Percentiles rank a stretch among this genome's conserved stretches.
Conservation (phyloP, 2,329 filamentous ascomycete species). For the Verticillium nubilum region DNA sequence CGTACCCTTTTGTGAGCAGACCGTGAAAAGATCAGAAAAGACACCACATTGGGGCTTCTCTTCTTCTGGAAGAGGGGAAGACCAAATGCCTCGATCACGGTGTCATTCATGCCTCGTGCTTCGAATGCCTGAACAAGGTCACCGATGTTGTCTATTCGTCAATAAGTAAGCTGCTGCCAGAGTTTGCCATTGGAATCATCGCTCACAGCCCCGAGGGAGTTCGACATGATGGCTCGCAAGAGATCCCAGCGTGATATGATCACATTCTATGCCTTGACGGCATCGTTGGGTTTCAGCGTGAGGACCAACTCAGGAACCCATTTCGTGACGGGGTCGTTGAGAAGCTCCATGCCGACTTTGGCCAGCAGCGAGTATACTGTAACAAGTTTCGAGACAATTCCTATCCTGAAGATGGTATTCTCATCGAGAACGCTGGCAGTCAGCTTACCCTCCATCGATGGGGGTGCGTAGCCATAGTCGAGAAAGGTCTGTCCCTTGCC, state of each 20-base stretch:
- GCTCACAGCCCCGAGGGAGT: slow-evolving; percentile 7
- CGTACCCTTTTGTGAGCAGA: neutral
- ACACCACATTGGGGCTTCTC: slow-evolving; percentile 3
- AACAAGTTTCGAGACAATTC: slow-evolving; percentile 27
- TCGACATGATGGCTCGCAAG: slow-evolving; percentile 16
- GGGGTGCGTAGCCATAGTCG: neutral
- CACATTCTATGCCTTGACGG: slow-evolving; percentile 9
- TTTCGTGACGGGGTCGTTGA: slow-evolving; percentile 19
- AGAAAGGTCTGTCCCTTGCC: neutral
- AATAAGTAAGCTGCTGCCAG: neutral
- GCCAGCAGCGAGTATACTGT: slow-evolving; percentile 20
- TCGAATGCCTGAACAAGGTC: neutral
- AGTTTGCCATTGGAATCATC: neutral
- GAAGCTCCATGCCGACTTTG: slow-evolving; percentile 13
- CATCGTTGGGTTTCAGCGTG: neutral
- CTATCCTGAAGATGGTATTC: slow-evolving; percentile 28
- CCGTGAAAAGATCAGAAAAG: neutral
- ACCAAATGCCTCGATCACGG: neutral
- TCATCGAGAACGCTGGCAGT: slow-evolving; percentile 17
- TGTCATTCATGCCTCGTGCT: neutral
- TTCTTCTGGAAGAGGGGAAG: neutral
- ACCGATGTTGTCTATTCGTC: neutral
- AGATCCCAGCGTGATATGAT: slow-evolving; percentile 15
- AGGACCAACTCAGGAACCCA: slow-evolving; percentile 18
- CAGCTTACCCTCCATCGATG: neutral